phyloP scores from a whole-genome alignment of 2,329 filamentous ascomycete species.

The Macroventuria anomochaeta region DNA sequence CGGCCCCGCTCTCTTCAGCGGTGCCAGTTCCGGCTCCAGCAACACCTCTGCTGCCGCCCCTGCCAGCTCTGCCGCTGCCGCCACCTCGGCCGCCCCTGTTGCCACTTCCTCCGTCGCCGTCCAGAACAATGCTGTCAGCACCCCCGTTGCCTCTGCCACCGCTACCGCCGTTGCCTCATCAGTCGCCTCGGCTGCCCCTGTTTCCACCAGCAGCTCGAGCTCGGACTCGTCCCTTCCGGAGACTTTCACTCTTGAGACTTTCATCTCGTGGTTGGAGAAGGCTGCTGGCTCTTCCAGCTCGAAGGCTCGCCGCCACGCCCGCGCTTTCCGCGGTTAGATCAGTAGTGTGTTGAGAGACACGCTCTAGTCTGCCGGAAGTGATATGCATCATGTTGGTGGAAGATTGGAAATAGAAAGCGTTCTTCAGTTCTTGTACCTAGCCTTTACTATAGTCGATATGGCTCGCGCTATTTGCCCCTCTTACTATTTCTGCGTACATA shows the following conservation, averaged over 20 bases:
- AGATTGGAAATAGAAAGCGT: slow-evolving; percentile 1
- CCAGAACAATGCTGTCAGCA: slow-evolving; percentile 7
- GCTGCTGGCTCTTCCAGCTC: slow-evolving; percentile 27
- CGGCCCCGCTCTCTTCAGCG: slow-evolving; percentile 53
- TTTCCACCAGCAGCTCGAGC: slow-evolving; percentile 15
- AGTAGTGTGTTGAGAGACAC: neutral
- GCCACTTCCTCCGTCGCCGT: slow-evolving; percentile 13
- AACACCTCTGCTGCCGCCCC: slow-evolving; percentile 16
- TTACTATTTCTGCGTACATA: neutral
- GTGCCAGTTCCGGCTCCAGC: slow-evolving; percentile 24
- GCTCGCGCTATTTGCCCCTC: slow-evolving; percentile 1
- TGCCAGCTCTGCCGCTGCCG: slow-evolving; percentile 12
- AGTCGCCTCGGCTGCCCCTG: slow-evolving; percentile 10
- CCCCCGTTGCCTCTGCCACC: slow-evolving; percentile 17
- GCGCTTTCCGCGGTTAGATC: slow-evolving; percentile 26
- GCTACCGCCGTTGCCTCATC: slow-evolving; percentile 8
- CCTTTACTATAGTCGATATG: slow-evolving; percentile 16
- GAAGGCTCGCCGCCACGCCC: slow-evolving; percentile 29
- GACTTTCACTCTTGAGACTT: slow-evolving; percentile 32
- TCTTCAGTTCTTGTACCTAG: slow-evolving; percentile 29
- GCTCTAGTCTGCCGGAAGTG: neutral
- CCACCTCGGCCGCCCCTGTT: slow-evolving; percentile 4
- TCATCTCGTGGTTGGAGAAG: slow-evolving; percentile 34
- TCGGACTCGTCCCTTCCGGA: slow-evolving; percentile 14
- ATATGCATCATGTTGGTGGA: slow-evolving; percentile 5